These are phyloP conservation scores for Eutypa lata DNA, from an alignment of 2,329 filamentous ascomycete species.

Conservation along the genomic window DNA sequence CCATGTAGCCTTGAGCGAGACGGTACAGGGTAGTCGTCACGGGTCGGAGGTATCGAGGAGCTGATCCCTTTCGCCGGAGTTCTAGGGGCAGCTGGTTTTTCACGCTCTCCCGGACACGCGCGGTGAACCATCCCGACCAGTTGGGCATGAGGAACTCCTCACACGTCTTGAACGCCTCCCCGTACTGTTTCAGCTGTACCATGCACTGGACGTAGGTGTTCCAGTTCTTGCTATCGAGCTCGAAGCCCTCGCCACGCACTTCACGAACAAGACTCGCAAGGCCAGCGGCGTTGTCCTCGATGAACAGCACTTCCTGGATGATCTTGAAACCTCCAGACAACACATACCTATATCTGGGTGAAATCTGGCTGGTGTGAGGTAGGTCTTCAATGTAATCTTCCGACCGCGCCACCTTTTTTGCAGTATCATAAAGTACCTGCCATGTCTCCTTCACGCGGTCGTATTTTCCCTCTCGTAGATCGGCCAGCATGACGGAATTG, in stretches of 20 bases:
- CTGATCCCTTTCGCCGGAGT: constrained; percentile 34
- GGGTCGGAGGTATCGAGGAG: constrained; percentile 36
- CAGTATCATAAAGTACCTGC: constrained; percentile 56
- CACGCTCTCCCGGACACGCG: constrained; percentile 24
- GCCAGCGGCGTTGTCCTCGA: constrained; percentile 38
- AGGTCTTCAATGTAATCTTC: constrained; percentile 17
- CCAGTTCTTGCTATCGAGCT: constrained; percentile 74
- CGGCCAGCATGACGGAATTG: constrained; percentile 64
- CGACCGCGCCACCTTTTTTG: constrained; percentile 40
- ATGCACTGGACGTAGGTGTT: constrained; percentile 72
- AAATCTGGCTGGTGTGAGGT: constrained; percentile 37
- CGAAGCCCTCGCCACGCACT: constrained; percentile 66
- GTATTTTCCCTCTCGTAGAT: constrained; percentile 55
- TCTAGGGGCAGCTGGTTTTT: constrained; percentile 33
- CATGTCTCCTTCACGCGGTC: constrained; percentile 64
- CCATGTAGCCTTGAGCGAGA: constrained; percentile 48
- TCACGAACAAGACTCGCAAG: constrained; percentile 50
- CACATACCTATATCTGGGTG: constrained; percentile 50
- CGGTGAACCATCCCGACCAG: constrained; percentile 69
- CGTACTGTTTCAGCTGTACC: constrained; percentile 53
- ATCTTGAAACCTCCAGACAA: constrained; percentile 47
- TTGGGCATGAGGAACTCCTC: constrained; percentile 75
- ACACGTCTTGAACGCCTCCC: constrained; percentile 69
- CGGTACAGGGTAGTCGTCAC: constrained; percentile 44
- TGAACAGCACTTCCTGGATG: constrained; percentile 44